A percentile compares a stretch with the other conserved stretches of the same genome.
phyloP scores from a whole-genome alignment of 164 flowering plant genomes.

The Umbellularia californica region DNA sequence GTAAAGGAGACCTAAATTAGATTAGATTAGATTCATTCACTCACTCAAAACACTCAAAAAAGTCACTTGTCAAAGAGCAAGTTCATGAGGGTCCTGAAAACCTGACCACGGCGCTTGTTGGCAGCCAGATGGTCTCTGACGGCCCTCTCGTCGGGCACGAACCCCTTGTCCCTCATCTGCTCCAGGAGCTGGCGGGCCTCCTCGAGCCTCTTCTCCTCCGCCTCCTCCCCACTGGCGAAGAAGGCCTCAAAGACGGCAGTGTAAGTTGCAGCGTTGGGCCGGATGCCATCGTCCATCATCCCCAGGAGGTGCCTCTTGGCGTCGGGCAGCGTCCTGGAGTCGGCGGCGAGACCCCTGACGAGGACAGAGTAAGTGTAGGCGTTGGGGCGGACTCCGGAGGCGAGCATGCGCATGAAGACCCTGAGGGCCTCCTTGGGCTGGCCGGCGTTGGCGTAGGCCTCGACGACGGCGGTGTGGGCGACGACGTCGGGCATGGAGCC shows the following conservation, averaged over 20 bases:
- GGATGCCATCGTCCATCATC: constrained; percentile 72
- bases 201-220: constrained; percentile 24
- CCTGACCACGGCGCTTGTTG: constrained; percentile 52
- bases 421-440: constrained; percentile 60
- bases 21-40: no score
- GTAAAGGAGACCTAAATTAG: no score
- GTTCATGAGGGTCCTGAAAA: constrained; percentile 39
- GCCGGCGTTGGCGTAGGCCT: constrained; percentile 74
- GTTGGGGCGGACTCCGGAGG: constrained; percentile 71
- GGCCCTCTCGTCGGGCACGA: constrained; percentile 49
- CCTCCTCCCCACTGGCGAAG: constrained; percentile 27
- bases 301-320: constrained; percentile 61
- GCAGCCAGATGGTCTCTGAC: constrained; percentile 47
- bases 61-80: constrained; percentile 38
- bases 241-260: constrained; percentile 57
- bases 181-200: constrained; percentile 54
- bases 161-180: constrained; percentile 57
- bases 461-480: constrained; percentile 79
- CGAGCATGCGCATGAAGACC: constrained; percentile 64
- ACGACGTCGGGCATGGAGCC: constrained; percentile 87
- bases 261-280: constrained; percentile 48
- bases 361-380: constrained; percentile 71
- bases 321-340: constrained; percentile 34
- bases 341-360: constrained; percentile 55
- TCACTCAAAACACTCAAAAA: no score